Base-by-base conservation (phyloP, 352 stramenopile genomes). In the Globisporangium apiculatum region DNA sequence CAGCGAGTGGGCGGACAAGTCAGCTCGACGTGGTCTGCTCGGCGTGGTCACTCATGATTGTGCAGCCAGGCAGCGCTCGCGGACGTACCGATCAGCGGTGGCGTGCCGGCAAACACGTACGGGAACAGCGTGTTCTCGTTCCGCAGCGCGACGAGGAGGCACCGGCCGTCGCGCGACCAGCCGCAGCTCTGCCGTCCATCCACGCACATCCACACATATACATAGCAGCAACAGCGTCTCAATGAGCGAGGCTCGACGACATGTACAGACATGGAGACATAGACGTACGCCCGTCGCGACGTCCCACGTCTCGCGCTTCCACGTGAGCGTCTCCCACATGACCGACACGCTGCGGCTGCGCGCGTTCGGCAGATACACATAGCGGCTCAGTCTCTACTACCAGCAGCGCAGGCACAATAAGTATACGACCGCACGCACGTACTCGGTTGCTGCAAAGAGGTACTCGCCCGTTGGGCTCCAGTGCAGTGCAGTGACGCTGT, bases 391-490 rank as follows among this genome's bases (percentile, higher is more conserved):
- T 18, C 48, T 35, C 18, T 52, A 5, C 15, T 52, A 7, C 5
- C 15, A 15, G 9, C n/a, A 15, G 24, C 17, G 3, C 11, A 58
- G 14, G 17, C 37, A 5, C 40, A 53, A 24, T 0, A 7, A 47
- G 42, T n/a, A 10, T 15, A 14, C 7, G 42, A 47, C 31, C 7
- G 6, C 35, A 48, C 0, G n/a, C 24, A 75, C 73, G 58, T 68
- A 92, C 80, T 76, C 69, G 12, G 78, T 89, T 7, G 67, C 65
- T 14, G 81, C 76, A 62, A 90, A 90, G 71, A 92, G 75, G 74
- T 89, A 92, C 58, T 88, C 83, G 43, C 83, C 80, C n/a, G 76
- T 87, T n/a, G 80, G 83, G 48, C 78, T 89, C 83, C 83, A 92
- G 58, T 88, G 66, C 45, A 92, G 62, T 10, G 69, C 68, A 12